Conservation (phyloP, 1,284 basidiomycete genomes). For the Porogramme epimiltina region DNA sequence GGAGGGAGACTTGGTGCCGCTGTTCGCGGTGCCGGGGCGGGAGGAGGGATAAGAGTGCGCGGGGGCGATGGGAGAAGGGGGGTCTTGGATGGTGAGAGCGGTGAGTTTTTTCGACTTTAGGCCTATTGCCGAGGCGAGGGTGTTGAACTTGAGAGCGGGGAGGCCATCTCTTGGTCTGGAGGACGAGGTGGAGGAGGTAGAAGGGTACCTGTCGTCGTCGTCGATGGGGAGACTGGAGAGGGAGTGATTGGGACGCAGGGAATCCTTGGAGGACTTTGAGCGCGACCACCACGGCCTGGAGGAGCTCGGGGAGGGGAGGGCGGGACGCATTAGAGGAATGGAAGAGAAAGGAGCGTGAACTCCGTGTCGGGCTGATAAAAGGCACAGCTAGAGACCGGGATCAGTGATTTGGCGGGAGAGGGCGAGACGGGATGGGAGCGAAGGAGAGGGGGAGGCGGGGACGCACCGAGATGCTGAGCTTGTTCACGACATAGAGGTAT, state of each 20-base stretch:
- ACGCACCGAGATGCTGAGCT: slow-evolving; percentile 1
- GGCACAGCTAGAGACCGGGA: slow-evolving; percentile 21
- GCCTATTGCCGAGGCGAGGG: slow-evolving; percentile 60
- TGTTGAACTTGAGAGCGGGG: slow-evolving; percentile 48
- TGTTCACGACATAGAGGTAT: slow-evolving; percentile 14
- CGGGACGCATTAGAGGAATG: slow-evolving; percentile 29
- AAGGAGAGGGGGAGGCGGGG: slow-evolving; percentile 4
- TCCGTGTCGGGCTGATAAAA: slow-evolving; percentile 24
- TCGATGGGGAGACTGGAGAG: slow-evolving; percentile 20
- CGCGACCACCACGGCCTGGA: slow-evolving; percentile 38
- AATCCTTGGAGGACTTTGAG: slow-evolving; percentile 32
- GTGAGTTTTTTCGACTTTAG: slow-evolving; percentile 63
- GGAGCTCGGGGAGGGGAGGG: slow-evolving; percentile 20
- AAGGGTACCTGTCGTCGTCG: slow-evolving; percentile 25
- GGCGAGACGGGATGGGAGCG: background rate
- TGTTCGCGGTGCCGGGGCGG: slow-evolving; percentile 29
- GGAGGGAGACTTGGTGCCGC: slow-evolving; percentile 22
- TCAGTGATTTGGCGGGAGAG: slow-evolving; percentile 11
- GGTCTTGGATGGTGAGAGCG: slow-evolving; percentile 53
- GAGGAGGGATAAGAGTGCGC: slow-evolving; percentile 24
- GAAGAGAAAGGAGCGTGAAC: slow-evolving; percentile 30
- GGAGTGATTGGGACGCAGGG: slow-evolving; percentile 22
- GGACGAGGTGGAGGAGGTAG: slow-evolving; percentile 13
- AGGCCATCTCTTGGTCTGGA: slow-evolving; percentile 25
- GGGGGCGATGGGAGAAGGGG: slow-evolving; percentile 31